Conservation (phyloP, 1,284 basidiomycete species). For the Apiotrichum akiyoshidainum region DNA sequence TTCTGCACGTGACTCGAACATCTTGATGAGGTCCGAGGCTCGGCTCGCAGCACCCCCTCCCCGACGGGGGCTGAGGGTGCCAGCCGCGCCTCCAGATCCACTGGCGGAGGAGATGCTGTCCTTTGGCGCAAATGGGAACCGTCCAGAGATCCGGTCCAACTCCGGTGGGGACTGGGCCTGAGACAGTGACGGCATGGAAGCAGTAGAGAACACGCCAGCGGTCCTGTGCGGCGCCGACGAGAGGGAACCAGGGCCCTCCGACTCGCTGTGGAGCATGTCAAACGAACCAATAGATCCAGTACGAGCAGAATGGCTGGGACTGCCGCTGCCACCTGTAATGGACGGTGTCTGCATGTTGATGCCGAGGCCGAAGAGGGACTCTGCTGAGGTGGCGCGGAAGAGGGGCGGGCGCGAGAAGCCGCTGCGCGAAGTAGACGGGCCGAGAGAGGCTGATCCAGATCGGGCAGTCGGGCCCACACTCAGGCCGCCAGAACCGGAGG, state of each 20-base stretch:
- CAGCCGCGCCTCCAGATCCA: neutral
- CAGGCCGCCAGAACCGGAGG: neutral
- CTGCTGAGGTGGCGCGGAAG: neutral
- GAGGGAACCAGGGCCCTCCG: neutral
- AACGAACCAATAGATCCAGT: neutral
- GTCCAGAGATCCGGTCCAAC: neutral
- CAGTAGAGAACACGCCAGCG: neutral
- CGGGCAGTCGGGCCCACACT: neutral
- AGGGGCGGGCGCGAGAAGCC: neutral
- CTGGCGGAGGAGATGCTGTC: neutral
- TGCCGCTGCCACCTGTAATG: neutral
- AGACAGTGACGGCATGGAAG: neutral
- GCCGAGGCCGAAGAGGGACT: constrained; percentile 9
- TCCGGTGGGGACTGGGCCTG: neutral
- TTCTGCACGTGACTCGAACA: constrained; percentile 7
- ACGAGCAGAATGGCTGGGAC: no score
- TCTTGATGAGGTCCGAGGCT: constrained; percentile 10
- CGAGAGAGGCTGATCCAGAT: neutral
- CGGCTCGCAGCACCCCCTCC: neutral
- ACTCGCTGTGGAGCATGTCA: neutral
- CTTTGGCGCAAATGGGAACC: neutral
- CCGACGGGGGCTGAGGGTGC: neutral
- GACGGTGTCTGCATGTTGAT: constrained; percentile 1
- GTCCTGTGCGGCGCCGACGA: neutral
- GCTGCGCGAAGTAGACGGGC: neutral